A percentile compares a stretch with the other conserved stretches of the same genome.
Evolutionary conservation across 2,329 filamentous ascomycete genomes (phyloP).

Genomic region (Cyclaneusma minus): DNA sequence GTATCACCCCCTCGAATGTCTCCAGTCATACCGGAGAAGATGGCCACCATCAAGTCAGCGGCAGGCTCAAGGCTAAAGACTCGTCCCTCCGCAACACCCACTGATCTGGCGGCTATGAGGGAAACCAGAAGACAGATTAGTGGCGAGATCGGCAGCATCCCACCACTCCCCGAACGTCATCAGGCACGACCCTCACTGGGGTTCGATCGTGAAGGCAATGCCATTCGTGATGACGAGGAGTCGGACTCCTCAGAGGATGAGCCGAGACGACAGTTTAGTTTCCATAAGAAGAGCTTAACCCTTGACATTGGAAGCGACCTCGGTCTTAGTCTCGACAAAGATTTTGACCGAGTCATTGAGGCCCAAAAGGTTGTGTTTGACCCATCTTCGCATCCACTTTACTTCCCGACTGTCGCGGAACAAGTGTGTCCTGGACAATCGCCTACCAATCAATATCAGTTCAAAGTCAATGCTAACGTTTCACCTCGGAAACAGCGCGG

Average conservation of each 20-base stretch:
- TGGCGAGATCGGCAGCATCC: constrained; percentile 46
- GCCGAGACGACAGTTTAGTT: constrained; percentile 46
- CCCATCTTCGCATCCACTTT: constrained; percentile 13
- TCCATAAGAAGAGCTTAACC: constrained; percentile 71
- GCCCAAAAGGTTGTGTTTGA: constrained; percentile 76
- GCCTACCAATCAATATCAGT: constrained; percentile 17
- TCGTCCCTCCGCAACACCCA: constrained; percentile 71
- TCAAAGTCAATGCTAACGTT: constrained; percentile 41
- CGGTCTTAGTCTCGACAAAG: constrained; percentile 73
- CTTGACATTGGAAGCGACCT: constrained; percentile 53
- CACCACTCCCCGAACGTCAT: constrained; percentile 45
- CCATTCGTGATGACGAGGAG: constrained; percentile 11
- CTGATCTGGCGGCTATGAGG: constrained; percentile 72
- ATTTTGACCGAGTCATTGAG: constrained; percentile 92
- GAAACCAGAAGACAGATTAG: constrained; percentile 76
- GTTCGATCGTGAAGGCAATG: constrained; percentile 17
- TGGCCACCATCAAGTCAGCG: constrained; percentile 73
- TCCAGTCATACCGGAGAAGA: constrained; percentile 59
- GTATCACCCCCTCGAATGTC: constrained; percentile 25
- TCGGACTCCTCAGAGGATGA: constrained; percentile 4
- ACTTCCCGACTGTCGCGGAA: constrained; percentile 5
- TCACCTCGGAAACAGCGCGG: constrained; percentile 65
- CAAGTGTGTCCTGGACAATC: constrained; percentile 31
- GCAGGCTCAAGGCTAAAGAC: constrained; percentile 80
- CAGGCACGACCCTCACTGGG: constrained; percentile 37